Base-by-base conservation (phyloP, 148 eudicot species). In the Salicornia ramosissima region DNA sequence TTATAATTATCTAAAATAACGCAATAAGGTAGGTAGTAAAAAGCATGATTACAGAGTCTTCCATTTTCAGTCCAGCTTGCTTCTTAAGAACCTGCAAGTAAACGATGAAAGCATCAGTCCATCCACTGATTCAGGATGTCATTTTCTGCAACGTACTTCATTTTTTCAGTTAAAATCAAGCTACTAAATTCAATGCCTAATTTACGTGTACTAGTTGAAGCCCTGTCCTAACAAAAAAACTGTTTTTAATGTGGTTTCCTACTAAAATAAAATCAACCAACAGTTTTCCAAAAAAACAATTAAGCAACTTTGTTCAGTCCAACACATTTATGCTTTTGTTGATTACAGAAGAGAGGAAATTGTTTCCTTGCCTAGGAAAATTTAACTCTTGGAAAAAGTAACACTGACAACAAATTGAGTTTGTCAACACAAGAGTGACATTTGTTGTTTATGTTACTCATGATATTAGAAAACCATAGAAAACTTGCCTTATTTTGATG, bases 21-120 rank as follows among this genome's bases (percentile, higher is more conserved):
- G 16, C 43, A 65, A 56, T 13, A 62, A 68, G 31, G 43, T 29
- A 42, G 60, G 43, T 19, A 52, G 74, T 14, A 25, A 65, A 56
- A 34, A 67, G 65, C 12, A 67, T 58, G 62, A 77, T 84, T 86
- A 94, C 96, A 74, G 78, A 81, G 28, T 88, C 93, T 70, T 89
- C 88, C 62, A 95, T 83, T 86, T 83, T 91, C 64, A 95, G 79
- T 74, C 97, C 97, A 55, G 97, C 99, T 88, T 95, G 99, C 88
- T 91, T 91, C 75, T 80, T 86, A 56, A 95, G 90, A 77, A 91
- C 97, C 97, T 94, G 86, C 64, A 82, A 60, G 50, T 34, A 54
- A 77, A 56, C 10, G 34, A 60, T 36, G 51, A 52, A 55, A 29
- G 65, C 47, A 69, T 64, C 54, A 56, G 46, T 45, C 50, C 15